Conservation (phyloP, 768 basidiomycete genomes). For the Lyophyllum atratum region DNA sequence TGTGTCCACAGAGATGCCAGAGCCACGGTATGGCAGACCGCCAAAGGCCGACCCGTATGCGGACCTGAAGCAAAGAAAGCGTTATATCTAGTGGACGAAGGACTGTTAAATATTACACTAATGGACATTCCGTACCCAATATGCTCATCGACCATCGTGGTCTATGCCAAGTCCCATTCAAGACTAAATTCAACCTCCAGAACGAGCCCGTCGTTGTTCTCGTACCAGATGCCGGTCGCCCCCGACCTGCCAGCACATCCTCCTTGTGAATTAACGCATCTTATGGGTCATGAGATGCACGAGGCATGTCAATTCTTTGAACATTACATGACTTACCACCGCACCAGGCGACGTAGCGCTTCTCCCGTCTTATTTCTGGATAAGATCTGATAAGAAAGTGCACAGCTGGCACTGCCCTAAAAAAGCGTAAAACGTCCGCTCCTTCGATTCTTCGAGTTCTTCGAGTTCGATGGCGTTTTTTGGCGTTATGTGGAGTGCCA, state of each 20-base stretch:
- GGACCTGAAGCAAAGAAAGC: slow-evolving; percentile 49
- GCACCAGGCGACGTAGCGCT: neutral
- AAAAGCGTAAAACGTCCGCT: neutral
- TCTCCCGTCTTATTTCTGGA: neutral
- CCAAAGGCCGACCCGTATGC: slow-evolving; percentile 59
- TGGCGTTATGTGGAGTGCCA: neutral
- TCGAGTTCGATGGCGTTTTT: neutral
- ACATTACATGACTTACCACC: neutral
- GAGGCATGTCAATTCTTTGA: neutral
- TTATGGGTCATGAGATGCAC: slow-evolving; percentile 3
- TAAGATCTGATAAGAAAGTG: neutral
- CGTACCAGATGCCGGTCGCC: neutral
- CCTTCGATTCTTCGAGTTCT: neutral
- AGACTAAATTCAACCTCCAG: neutral
- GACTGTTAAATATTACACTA: slow-evolving; percentile 1
- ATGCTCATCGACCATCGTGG: neutral
- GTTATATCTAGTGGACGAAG: slow-evolving; percentile 38
- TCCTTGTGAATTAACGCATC: neutral
- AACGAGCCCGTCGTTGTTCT: neutral
- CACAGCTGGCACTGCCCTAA: neutral
- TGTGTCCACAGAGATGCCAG: slow-evolving; percentile 35
- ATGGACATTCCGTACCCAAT: neutral
- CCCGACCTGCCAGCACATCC: neutral
- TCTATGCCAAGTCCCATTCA: neutral
- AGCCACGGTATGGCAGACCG: slow-evolving; percentile 58